phyloP scores from a whole-genome alignment of 768 basidiomycete genomes.

The Tricholoma sp. region DNA sequence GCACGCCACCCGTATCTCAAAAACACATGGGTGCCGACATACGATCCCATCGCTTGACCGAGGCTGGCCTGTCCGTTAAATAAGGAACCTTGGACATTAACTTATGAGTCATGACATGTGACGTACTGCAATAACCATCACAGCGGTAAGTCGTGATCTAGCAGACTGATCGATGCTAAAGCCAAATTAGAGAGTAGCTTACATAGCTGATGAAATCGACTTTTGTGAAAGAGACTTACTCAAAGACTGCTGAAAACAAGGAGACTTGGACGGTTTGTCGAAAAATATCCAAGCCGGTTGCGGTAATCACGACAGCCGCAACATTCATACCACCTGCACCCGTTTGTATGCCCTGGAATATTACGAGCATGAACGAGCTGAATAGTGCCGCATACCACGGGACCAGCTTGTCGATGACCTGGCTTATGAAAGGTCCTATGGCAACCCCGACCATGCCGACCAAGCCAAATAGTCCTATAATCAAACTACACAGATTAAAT shows the following conservation, averaged over 20 bases:
- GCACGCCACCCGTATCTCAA: slow-evolving; percentile 66
- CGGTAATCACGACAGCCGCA: slow-evolving; percentile 63
- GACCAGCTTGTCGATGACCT: slow-evolving; percentile 61
- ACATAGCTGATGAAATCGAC: no score
- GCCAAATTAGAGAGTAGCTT: slow-evolving; percentile 5
- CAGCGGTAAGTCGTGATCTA: slow-evolving; percentile 70
- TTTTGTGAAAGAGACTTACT: no score
- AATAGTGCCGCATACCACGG: slow-evolving; percentile 76
- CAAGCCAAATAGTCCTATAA: no score
- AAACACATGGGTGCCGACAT: slow-evolving; percentile 69
- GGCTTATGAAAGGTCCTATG: slow-evolving; percentile 65
- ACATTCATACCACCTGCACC: slow-evolving; percentile 68
- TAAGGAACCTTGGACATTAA: background rate
- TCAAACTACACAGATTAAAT: slow-evolving; percentile 74
- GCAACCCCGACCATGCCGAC: slow-evolving; percentile 71
- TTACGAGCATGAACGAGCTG: slow-evolving; percentile 39
- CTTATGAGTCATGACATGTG: no score
- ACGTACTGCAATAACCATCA: slow-evolving; percentile 60
- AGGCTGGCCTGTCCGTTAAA: slow-evolving; percentile 47
- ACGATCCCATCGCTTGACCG: slow-evolving; percentile 79
- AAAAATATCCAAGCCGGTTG: slow-evolving; percentile 69
- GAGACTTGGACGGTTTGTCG: slow-evolving; percentile 74
- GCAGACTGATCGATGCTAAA: slow-evolving; percentile 43
- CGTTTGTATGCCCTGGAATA: slow-evolving; percentile 60
- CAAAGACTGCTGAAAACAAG: slow-evolving; percentile 53